Percentiles rank a stretch among this genome's conserved stretches.
phyloP scores from a whole-genome alignment of 495 filamentous ascomycete species.

The Neurospora terricola region DNA sequence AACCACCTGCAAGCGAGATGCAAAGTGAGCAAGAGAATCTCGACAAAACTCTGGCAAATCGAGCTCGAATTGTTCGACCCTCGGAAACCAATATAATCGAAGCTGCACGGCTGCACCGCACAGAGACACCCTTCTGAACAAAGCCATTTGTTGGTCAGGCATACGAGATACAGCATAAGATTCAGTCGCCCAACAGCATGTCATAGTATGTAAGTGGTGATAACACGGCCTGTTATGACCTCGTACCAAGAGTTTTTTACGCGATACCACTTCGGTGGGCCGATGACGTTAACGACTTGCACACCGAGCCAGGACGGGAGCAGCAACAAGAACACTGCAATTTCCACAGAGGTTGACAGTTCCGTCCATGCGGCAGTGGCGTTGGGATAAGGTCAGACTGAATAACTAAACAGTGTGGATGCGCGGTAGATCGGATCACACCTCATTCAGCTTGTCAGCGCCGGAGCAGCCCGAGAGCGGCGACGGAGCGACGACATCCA shows the following conservation, averaged over 20 bases:
- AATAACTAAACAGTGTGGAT: not conserved
- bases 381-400: not conserved
- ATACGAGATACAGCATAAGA: not conserved
- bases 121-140: not conserved
- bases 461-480: not conserved
- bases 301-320: not conserved
- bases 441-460: not conserved
- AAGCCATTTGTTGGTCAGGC: not conserved
- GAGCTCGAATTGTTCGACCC: not conserved
- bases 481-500: not conserved
- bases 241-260: not conserved
- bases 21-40: not conserved
- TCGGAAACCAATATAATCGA: not conserved
- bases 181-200: not conserved
- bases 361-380: not conserved
- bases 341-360: not conserved
- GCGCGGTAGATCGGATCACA: not conserved
- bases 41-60: not conserved
- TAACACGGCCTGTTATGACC: not conserved
- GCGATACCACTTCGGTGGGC: not conserved
- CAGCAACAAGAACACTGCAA: not conserved
- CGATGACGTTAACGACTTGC: not conserved
- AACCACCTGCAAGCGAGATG: not conserved
- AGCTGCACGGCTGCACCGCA: too few species aligned
- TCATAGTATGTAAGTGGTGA: not conserved